Evolutionary conservation across 2,329 filamentous ascomycete genomes (phyloP), one percentile per base, ranked within the genome.

Genomic region (Drechslera avenae): DNA sequence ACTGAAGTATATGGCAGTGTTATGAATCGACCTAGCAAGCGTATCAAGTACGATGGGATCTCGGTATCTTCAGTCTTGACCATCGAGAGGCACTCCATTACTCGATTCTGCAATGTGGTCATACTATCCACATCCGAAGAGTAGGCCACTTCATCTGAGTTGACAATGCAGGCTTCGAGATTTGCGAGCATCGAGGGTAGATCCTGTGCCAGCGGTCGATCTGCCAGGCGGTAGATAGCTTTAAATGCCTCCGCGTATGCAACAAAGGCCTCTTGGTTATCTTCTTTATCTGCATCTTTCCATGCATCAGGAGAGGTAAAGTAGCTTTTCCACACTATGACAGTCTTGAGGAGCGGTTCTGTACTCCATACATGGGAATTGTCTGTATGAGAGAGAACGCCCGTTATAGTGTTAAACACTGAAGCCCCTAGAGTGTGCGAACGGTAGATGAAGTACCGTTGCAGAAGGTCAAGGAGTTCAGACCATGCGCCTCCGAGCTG

Each of bases 241-340:
- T 85, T 79, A 33, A 94, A 83, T 1, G 88, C 82, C 17, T 86
- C 82, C 1, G 94, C 83, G 75, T 96, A 97, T n/a, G 91, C 89
- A 23, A 90, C 77, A n/a, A 93, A 82, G 9, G 90, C 91, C 49
- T 87, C 86, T 67, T 96, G 90, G 59, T 94, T 95, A 10, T 67
- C 67, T 48, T 67, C 67, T 46, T 70, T 67, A 17, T 50, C 34
- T 40, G 34, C 48, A 9, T 51, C 45, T 35, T 48, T 42, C 63
- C 65, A 71, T 10, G 43, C 42, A 13, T 67, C 57, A 26, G 54
- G 58, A 48, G 61, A 59, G 19, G 64, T 48, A 26, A 73, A 70
- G 47, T 75, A 74, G 13, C 52, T 57, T 19, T 54, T 69, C 73
- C 72, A 75, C 2, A 72, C 58, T 3, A 42, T 46, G n/a, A 67